A percentile compares a stretch with the other conserved stretches of the same genome.
These are phyloP conservation scores for Apophysomyces variabilis DNA, from an alignment of 371 early-diverging fungal species.

Conservation along the genomic window DNA sequence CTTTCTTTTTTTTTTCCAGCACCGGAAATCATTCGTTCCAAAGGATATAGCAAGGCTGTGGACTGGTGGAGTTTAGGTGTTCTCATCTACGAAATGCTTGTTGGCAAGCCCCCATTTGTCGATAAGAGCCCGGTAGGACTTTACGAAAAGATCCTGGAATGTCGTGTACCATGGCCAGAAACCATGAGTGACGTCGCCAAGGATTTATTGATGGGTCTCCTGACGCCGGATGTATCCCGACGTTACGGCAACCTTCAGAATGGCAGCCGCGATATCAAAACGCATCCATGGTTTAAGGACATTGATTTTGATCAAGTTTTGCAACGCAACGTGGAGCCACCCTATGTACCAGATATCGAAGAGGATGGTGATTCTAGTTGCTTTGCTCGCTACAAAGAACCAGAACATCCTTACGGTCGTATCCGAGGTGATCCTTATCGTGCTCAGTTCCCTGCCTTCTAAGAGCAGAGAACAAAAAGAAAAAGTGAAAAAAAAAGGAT, in stretches of 20 bases:
- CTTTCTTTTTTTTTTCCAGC: slow-evolving; percentile 75
- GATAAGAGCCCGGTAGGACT: slow-evolving; percentile 91
- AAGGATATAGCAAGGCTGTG: slow-evolving; percentile 96
- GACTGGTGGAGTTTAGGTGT: slow-evolving; percentile 99
- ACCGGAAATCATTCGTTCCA: slow-evolving; percentile 97
- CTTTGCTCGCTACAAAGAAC: slow-evolving; percentile 92
- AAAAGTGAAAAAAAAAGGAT: not conserved
- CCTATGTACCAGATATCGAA: slow-evolving; percentile 84
- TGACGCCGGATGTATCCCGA: slow-evolving; percentile 85
- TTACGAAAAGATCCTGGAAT: slow-evolving; percentile 80
- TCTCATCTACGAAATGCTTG: slow-evolving; percentile 94
- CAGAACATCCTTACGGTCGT: slow-evolving; percentile 61
- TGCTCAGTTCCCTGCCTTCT: slow-evolving; percentile 51
- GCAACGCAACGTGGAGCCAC: slow-evolving; percentile 81
- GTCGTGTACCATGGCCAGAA: slow-evolving; percentile 76
- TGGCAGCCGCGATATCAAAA: slow-evolving; percentile 89
- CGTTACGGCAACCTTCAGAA: slow-evolving; percentile 89
- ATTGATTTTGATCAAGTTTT: slow-evolving; percentile 89
- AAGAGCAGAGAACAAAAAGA: not conserved
- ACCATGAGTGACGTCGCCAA: slow-evolving; percentile 88
- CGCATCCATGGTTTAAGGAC: slow-evolving; percentile 94
- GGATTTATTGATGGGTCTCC: slow-evolving; percentile 86
- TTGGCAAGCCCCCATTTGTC: slow-evolving; percentile 94
- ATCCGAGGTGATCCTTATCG: slow-evolving; percentile 34
- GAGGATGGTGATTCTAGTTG: slow-evolving; percentile 92